Evolutionary conservation across 306 rosid species (phyloP).

Genomic region (Dryas octopetala): DNA sequence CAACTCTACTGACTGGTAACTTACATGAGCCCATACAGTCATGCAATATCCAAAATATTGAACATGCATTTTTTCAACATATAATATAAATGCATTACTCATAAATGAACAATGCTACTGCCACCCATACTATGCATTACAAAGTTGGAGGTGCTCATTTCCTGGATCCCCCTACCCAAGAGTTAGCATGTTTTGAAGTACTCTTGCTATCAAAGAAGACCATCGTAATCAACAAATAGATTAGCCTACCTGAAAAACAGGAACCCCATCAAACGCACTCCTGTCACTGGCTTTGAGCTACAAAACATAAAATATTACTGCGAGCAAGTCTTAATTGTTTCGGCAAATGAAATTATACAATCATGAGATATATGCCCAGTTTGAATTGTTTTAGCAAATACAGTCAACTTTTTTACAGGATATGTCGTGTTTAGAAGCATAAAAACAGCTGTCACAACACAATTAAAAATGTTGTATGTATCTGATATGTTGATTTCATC

Average conservation of each 20-base stretch:
- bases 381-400: not conserved
- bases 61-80: not conserved
- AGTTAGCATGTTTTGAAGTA: not conserved
- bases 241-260: constrained; percentile 79
- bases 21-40: not conserved
- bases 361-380: not conserved
- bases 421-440: constrained; percentile 7
- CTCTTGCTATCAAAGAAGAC: constrained; percentile 7
- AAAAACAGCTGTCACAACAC: constrained; percentile 1
- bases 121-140: not conserved
- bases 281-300: constrained; percentile 64
- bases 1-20: not conserved
- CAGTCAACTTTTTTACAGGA: not conserved
- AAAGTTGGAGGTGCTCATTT: not conserved
- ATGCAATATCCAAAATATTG: not conserved
- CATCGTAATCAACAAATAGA: constrained; percentile 22
- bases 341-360: constrained; percentile 10
- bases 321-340: constrained; percentile 25
- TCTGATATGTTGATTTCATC: not conserved
- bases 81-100: not conserved
- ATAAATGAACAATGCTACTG: not conserved
- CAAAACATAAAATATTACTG: constrained; percentile 21
- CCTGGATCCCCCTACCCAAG: not conserved
- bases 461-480: not conserved
- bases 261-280: constrained; percentile 89